Conservation (phyloP, 371 early-diverging fungal species). For the Massospora cicadina region DNA sequence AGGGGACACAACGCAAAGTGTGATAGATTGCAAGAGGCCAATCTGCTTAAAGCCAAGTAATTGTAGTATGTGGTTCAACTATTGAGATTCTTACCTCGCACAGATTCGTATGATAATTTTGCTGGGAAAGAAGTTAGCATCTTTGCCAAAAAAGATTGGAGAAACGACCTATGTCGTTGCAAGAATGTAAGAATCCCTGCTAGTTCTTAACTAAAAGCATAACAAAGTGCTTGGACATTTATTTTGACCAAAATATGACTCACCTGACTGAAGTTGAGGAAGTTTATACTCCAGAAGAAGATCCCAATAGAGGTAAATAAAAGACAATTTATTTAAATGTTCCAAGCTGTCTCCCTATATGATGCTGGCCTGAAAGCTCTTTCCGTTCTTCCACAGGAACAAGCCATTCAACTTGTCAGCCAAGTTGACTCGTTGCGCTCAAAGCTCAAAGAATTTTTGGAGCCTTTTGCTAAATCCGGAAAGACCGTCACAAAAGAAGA, state of each 20-base stretch:
- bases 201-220: not conserved
- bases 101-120: not conserved
- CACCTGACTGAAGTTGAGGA: not conserved
- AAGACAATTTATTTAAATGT: not conserved
- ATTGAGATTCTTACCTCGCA: slow-evolving; percentile 16
- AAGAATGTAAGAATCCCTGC: not conserved
- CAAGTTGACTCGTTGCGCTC: slow-evolving; percentile 14
- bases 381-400: not conserved
- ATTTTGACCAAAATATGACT: not conserved
- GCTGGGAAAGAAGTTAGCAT: not conserved
- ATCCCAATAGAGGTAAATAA: not conserved
- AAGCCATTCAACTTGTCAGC: not conserved
- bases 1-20: not conserved
- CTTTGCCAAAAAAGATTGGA: slow-evolving; percentile 12
- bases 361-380: slow-evolving; percentile 1
- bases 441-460: slow-evolving; percentile 42
- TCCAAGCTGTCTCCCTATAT: not conserved
- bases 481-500: slow-evolving; percentile 56
- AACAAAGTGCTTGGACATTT: not conserved
- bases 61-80: not conserved
- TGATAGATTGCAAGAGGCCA: not conserved
- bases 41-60: too few relatives aligned
- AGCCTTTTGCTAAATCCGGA: slow-evolving; percentile 46
- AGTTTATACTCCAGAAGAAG: not conserved
- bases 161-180: slow-evolving; percentile 22